These are phyloP conservation scores for sunflower (Helianthus annuus) DNA, from an alignment of 129 eudicot species.

Conservation along the genomic window DNA sequence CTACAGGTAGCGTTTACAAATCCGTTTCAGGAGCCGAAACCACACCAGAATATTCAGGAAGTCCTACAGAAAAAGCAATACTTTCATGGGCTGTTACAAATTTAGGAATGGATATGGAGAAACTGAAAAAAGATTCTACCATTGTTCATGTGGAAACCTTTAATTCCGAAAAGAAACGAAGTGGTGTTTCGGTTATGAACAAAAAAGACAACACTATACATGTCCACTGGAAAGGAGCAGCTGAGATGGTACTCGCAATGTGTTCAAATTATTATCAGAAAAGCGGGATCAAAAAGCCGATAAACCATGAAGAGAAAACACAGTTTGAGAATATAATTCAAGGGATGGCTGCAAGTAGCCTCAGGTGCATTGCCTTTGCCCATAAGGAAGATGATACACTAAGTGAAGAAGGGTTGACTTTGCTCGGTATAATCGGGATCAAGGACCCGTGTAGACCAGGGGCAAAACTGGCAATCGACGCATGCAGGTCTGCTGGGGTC, in stretches of 20 bases:
- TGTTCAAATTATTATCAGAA: conserved; percentile 58
- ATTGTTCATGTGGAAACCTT: conserved; percentile 70
- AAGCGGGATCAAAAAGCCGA: conserved; percentile 31
- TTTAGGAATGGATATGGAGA: conserved; percentile 69
- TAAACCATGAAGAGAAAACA: conserved; percentile 44
- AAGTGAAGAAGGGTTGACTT: conserved; percentile 49
- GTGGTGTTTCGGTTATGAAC: conserved; percentile 57
- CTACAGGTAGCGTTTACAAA: conserved; percentile 62
- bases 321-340: conserved; percentile 59
- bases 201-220: conserved; percentile 43
- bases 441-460: conserved; percentile 90
- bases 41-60: conserved; percentile 59
- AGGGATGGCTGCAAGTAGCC: conserved; percentile 86
- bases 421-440: conserved; percentile 74
- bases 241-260: conserved; percentile 76
- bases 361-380: conserved; percentile 89
- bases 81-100: conserved; percentile 77
- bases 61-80: conserved; percentile 94
- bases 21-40: conserved; percentile 35
- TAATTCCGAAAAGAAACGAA: conserved; percentile 82
- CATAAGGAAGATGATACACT: conserved; percentile 42
- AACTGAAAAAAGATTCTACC: conserved; percentile 47
- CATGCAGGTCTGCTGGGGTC: conserved; percentile 68
- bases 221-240: conserved; percentile 92
- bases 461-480: conserved; percentile 60